A percentile compares a stretch with the other conserved stretches of the same genome.
These are phyloP conservation scores for Candida mesenterica DNA, from an alignment of 1,139 yeast species.

Conservation along the genomic window DNA sequence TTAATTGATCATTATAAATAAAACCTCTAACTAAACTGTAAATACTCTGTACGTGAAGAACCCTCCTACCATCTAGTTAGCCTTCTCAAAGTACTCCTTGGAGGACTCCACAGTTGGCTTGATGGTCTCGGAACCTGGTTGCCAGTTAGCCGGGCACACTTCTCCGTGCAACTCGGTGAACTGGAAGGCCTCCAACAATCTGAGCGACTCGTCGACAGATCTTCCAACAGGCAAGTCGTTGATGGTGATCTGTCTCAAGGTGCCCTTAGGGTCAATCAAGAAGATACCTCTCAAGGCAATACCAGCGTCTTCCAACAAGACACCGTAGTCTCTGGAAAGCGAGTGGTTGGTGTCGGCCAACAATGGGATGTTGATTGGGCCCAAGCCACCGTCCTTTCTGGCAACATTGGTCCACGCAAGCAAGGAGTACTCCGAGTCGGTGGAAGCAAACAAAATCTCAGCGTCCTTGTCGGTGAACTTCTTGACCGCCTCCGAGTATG, in stretches of 20 bases:
- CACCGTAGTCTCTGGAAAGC: slow-evolving; percentile 94
- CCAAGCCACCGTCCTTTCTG: slow-evolving; percentile 98
- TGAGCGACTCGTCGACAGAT: slow-evolving; percentile 94
- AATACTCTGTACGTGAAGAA: too few species aligned
- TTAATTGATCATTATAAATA: too few species aligned
- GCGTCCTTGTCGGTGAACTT: slow-evolving; percentile 85
- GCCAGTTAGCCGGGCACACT: slow-evolving; percentile 99
- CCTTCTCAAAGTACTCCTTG: slow-evolving; percentile 75
- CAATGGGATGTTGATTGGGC: slow-evolving; percentile 90
- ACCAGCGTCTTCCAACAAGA: slow-evolving; percentile 92
- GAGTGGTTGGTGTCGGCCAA: slow-evolving; percentile 96
- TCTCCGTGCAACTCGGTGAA: slow-evolving; percentile 98
- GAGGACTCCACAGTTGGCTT: slow-evolving; percentile 81
- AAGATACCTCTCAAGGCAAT: slow-evolving; percentile 96
- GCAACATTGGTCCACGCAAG: slow-evolving; percentile 97
- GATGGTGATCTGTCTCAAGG: slow-evolving; percentile 92
- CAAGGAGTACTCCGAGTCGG: slow-evolving; percentile 96
- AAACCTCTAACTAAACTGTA: too few species aligned
- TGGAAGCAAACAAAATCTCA: slow-evolving; percentile 91
- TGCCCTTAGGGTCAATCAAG: slow-evolving; percentile 94
- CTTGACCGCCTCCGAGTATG: slow-evolving; percentile 93
- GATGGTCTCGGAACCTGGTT: slow-evolving; percentile 93
- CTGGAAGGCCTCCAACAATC: slow-evolving; percentile 98
- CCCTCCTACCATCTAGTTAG: slow-evolving; percentile 33
- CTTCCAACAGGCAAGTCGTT: slow-evolving; percentile 99